Conservation (phyloP, 768 basidiomycete species). For the Strobilomyces dryophilus region DNA sequence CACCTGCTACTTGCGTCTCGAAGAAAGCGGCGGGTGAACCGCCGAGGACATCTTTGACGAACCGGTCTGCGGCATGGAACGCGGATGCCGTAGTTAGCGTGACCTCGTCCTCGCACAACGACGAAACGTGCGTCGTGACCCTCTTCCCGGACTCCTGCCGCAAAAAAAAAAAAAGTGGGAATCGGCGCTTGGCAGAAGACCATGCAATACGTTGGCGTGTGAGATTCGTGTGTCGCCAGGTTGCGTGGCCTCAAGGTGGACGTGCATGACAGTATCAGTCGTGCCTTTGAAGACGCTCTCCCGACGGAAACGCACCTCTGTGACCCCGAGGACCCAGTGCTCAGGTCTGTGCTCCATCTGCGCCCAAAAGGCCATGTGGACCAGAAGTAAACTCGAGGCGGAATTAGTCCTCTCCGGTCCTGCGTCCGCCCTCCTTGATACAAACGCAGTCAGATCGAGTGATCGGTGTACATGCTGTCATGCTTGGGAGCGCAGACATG, state of each 20-base stretch:
- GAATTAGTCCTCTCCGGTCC: not conserved
- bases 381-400: not conserved
- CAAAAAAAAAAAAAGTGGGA: slow-evolving; percentile 52
- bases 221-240: not conserved
- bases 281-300: slow-evolving; percentile 40
- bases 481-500: too few species aligned
- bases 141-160: slow-evolving; percentile 34
- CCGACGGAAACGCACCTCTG: slow-evolving; percentile 38
- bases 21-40: slow-evolving; percentile 35
- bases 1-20: slow-evolving; percentile 28
- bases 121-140: slow-evolving; percentile 12
- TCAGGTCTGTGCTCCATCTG: not conserved
- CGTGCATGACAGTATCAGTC: slow-evolving; percentile 39
- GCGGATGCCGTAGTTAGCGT: slow-evolving; percentile 32
- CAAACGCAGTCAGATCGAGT: too few species aligned
- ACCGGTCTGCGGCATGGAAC: slow-evolving; percentile 30
- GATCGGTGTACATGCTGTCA: too few species aligned
- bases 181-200: slow-evolving; percentile 38
- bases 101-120: slow-evolving; percentile 35
- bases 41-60: slow-evolving; percentile 32
- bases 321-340: slow-evolving; percentile 34
- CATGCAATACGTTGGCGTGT: slow-evolving; percentile 28
- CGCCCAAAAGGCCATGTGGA: not conserved
- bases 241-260: slow-evolving; percentile 31
- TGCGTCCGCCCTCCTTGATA: not conserved